Evolutionary conservation across 805 yeast genomes (phyloP).

Genomic region (Jamesozyma gamospora): DNA sequence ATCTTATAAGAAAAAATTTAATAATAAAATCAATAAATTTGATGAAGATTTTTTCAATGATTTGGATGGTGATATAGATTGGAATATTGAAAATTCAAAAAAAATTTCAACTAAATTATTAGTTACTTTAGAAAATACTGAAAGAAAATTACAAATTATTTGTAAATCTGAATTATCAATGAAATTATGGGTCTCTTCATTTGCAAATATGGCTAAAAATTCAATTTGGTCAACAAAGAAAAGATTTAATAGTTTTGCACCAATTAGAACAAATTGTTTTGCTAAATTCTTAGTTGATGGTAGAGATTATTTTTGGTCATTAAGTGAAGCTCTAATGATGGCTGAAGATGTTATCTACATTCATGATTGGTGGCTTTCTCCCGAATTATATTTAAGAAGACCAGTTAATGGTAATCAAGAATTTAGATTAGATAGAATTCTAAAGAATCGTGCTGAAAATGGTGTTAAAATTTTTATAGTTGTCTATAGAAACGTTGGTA

Average conservation of each 20-base stretch:
- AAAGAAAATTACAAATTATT: constrained; percentile 64
- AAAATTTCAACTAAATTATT: constrained; percentile 44
- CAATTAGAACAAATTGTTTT: constrained; percentile 70
- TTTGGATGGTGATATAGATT: constrained; percentile 8
- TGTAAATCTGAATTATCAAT: constrained; percentile 58
- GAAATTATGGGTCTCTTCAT: constrained; percentile 65
- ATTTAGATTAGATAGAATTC: constrained; percentile 80
- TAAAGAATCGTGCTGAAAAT: constrained; percentile 82
- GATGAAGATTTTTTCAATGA: constrained; percentile 8
- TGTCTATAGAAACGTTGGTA: constrained; percentile 87
- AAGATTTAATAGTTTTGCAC: constrained; percentile 87
- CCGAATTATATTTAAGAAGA: constrained; percentile 84
- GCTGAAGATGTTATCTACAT: constrained; percentile 89
- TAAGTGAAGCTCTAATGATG: constrained; percentile 82
- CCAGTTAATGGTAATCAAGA: constrained; percentile 94
- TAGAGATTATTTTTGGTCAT: constrained; percentile 94
- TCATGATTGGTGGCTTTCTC: constrained; percentile 98
- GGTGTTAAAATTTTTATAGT: constrained; percentile 92
- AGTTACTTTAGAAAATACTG: constrained; percentile 58
- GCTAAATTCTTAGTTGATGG: constrained; percentile 98
- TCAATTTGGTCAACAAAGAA: constrained; percentile 66
- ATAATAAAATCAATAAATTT: constrained; percentile 16
- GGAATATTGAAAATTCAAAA: constrained; percentile 21
- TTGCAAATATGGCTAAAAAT: constrained; percentile 54
- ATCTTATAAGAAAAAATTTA: constrained; percentile 17